Conservation (phyloP, 2,329 filamentous ascomycete genomes). For the Diplodia intermedia region DNA sequence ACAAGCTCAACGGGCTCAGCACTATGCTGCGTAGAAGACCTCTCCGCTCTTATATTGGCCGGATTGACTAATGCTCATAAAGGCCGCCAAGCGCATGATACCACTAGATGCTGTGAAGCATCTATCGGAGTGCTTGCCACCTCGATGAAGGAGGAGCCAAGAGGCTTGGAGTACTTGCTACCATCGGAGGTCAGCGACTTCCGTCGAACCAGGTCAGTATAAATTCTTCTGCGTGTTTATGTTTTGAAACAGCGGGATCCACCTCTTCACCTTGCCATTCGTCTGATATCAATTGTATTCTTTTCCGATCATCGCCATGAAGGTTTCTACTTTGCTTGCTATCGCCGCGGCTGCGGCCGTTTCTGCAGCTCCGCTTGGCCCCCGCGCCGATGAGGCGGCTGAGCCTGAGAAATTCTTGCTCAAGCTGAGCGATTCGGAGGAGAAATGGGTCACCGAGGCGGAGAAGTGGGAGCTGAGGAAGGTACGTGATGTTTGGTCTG, state of each 20-base stretch:
- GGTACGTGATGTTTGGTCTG: background rate
- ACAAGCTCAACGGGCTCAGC: background rate
- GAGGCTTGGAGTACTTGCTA: conserved; percentile 11
- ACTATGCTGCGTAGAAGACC: background rate
- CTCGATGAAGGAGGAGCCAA: conserved; percentile 28
- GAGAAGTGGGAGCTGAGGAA: conserved; percentile 25
- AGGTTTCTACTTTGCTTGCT: conserved; percentile 24
- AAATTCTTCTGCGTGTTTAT: conserved; percentile 6
- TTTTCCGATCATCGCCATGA: background rate
- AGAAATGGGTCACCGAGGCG: conserved; percentile 24
- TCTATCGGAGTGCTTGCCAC: conserved; percentile 7
- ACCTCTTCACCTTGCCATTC: conserved; percentile 3
- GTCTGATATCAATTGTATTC: too few relatives aligned
- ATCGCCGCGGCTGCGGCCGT: conserved; percentile 19
- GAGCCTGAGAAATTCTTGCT: conserved; percentile 19
- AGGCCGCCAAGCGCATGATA: conserved; percentile 17
- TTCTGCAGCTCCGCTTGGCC: conserved; percentile 20
- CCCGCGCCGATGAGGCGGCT: conserved; percentile 15
- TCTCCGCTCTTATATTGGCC: conserved; percentile 9
- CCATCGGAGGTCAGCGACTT: conserved; percentile 23
- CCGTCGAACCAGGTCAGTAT: background rate
- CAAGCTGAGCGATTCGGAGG: conserved; percentile 23
- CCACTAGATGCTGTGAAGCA: conserved; percentile 16
- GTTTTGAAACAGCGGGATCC: background rate
- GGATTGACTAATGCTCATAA: conserved; percentile 1